Evolutionary conservation across 2,329 filamentous ascomycete genomes (phyloP).

Genomic region (Sporothrix curviconia): DNA sequence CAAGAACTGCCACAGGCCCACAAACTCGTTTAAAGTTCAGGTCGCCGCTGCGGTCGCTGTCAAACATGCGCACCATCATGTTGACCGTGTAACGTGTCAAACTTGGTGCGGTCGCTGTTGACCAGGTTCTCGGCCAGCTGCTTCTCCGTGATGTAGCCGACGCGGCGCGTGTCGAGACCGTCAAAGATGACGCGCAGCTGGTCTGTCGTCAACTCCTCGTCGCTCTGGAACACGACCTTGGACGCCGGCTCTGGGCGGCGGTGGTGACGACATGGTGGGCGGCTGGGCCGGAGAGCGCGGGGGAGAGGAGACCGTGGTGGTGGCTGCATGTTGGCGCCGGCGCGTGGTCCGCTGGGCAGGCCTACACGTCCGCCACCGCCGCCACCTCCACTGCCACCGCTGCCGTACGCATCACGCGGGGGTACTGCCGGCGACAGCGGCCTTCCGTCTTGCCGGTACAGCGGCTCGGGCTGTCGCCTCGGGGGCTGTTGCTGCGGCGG

Average conservation of each 20-base stretch:
- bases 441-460: slow-evolving; percentile 24
- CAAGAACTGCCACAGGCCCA: slow-evolving; percentile 91
- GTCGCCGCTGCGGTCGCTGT: slow-evolving; percentile 78
- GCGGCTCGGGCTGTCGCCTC: slow-evolving; percentile 32
- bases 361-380: slow-evolving; percentile 16
- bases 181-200: slow-evolving; percentile 74
- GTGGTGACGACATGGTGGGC: not conserved
- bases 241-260: not conserved
- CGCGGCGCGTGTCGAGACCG: slow-evolving; percentile 77
- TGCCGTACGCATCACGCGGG: slow-evolving; percentile 4
- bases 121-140: slow-evolving; percentile 87
- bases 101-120: slow-evolving; percentile 90
- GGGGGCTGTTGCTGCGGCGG: slow-evolving; percentile 41
- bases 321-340: slow-evolving; percentile 8
- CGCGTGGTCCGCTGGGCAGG: slow-evolving; percentile 13
- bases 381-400: slow-evolving; percentile 21
- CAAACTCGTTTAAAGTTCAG: slow-evolving; percentile 97
- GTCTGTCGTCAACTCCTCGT: slow-evolving; percentile 53
- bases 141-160: slow-evolving; percentile 74
- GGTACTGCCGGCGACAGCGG: slow-evolving; percentile 17
- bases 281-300: slow-evolving; percentile 11
- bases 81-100: slow-evolving; percentile 89
- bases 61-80: slow-evolving; percentile 99
- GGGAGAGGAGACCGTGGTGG: slow-evolving; percentile 15
- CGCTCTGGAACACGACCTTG: slow-evolving; percentile 22